phyloP scores from a whole-genome alignment of 2,329 filamentous ascomycete genomes.

The Diaporthe citri region DNA sequence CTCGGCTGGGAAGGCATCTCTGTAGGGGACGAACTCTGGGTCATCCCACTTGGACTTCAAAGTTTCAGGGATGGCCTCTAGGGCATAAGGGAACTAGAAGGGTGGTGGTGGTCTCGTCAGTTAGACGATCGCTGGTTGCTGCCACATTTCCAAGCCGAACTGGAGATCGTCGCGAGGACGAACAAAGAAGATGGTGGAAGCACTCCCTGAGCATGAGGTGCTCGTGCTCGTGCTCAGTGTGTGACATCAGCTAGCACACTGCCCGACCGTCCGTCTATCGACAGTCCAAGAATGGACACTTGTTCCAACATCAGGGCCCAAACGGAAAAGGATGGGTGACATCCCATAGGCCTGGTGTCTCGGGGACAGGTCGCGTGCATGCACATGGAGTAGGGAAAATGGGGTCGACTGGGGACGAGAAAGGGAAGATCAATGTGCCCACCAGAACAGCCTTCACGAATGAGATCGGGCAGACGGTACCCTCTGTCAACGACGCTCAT shows the following conservation, averaged over 20 bases:
- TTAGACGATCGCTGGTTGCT: slow-evolving; percentile 27
- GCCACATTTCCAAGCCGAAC: slow-evolving; percentile 5
- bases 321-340: slow-evolving; percentile 18
- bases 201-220: slow-evolving; percentile 25
- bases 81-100: slow-evolving; percentile 80
- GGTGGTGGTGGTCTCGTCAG: slow-evolving; percentile 18
- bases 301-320: slow-evolving; percentile 28
- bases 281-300: slow-evolving; percentile 12
- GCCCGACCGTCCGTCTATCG: neutral
- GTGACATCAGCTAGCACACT: slow-evolving; percentile 28
- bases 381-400: slow-evolving; percentile 42
- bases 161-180: slow-evolving; percentile 18
- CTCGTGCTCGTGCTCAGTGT: slow-evolving; percentile 1
- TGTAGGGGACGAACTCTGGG: slow-evolving; percentile 74
- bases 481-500: slow-evolving; percentile 68
- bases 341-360: slow-evolving; percentile 38
- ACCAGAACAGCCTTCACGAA: slow-evolving; percentile 88
- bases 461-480: slow-evolving; percentile 85
- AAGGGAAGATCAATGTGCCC: slow-evolving; percentile 56
- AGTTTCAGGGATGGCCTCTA: slow-evolving; percentile 73
- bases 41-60: slow-evolving; percentile 77
- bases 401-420: slow-evolving; percentile 40
- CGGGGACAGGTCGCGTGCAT: slow-evolving; percentile 34
- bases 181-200: slow-evolving; percentile 25
- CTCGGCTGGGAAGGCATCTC: slow-evolving; percentile 77